Evolutionary conservation across 768 basidiomycete genomes (phyloP), one percentile per base, ranked within the genome.

Genomic region (Leccinum longicurvipes): DNA sequence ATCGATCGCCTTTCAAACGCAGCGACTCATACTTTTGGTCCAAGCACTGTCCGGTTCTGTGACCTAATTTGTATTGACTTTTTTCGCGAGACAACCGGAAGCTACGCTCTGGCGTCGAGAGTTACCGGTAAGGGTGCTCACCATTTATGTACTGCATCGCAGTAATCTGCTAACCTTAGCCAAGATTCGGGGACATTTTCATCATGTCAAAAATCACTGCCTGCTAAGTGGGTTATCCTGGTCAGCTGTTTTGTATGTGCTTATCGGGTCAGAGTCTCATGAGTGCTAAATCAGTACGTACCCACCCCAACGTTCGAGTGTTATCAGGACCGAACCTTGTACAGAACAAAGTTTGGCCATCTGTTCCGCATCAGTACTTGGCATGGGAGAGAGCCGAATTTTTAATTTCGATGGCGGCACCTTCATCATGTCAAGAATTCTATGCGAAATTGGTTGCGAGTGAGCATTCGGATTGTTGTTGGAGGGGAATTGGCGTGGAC

Each of bases 221-320:
- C 42, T 61, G 60, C 54, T 50, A 63, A 61, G 61, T 10, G 41
- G 49, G 59, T 69, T 68, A 62, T 55, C 60, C 48, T 54, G 47
- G 57, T 67, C 66, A 67, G 54, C 58, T 61, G 67, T 55, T 52
- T 36, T 51, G 54, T 56, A 67, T 56, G 62, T 59, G 50, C 67
- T 59, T 62, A 58, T 67, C 54, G 7, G 58, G 58, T 15, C 49
- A 52, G 47, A 36, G 58, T 58, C 58, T 6, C 52, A 55, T 51
- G 46, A 15, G 15, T 47, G 52, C 58, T 58, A 67, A 55, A 49
- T 45, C 19, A 49, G 47, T 31, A 48, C 42, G 54, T 46, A 53
- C 54, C 10, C 53, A 50, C 59, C 56, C 57, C 54, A 36, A 57
- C 44, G 56, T 39, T 36, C 34, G 34, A 34, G 46, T 57, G 25